A percentile compares a stretch with the other conserved stretches of the same genome.
Evolutionary conservation across 78 protist genomes (phyloP).

Genomic region (Dictyostelium citrinum): DNA sequence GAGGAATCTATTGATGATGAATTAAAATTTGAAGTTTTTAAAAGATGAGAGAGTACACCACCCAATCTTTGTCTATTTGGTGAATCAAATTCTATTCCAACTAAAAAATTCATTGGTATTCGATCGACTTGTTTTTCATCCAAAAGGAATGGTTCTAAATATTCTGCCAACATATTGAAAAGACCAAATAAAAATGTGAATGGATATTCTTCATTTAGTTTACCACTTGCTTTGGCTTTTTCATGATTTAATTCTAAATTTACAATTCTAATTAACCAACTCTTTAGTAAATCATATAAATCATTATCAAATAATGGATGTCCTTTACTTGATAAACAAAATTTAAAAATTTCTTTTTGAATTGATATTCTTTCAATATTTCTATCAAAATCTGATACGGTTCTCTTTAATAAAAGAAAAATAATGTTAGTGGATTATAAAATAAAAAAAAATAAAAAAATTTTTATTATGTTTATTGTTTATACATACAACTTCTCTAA

Average conservation of each 20-base stretch:
- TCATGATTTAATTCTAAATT: neutral
- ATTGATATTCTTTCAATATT: neutral
- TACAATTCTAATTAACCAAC: neutral
- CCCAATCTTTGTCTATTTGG: slow-evolving; percentile 11
- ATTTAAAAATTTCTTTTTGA: neutral
- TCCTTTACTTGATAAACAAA: neutral
- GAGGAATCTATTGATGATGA: neutral
- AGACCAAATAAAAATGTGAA: neutral
- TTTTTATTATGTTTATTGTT: no score
- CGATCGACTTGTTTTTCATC: neutral
- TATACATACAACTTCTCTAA: neutral
- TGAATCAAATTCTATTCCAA: neutral
- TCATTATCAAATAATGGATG: neutral
- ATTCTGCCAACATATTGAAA: neutral
- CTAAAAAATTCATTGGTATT: neutral
- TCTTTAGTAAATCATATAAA: neutral
- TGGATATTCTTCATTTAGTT: neutral
- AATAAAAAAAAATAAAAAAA: neutral
- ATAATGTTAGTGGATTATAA: neutral
- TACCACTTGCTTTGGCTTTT: neutral
- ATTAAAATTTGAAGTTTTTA: neutral
- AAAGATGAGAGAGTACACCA: slow-evolving; percentile 4
- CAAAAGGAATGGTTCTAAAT: neutral
- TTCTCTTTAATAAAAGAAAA: neutral
- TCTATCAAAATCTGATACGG: neutral